These are phyloP conservation scores for Neurospora tetraspora DNA, from an alignment of 495 filamentous ascomycete genomes.

Conservation along the genomic window DNA sequence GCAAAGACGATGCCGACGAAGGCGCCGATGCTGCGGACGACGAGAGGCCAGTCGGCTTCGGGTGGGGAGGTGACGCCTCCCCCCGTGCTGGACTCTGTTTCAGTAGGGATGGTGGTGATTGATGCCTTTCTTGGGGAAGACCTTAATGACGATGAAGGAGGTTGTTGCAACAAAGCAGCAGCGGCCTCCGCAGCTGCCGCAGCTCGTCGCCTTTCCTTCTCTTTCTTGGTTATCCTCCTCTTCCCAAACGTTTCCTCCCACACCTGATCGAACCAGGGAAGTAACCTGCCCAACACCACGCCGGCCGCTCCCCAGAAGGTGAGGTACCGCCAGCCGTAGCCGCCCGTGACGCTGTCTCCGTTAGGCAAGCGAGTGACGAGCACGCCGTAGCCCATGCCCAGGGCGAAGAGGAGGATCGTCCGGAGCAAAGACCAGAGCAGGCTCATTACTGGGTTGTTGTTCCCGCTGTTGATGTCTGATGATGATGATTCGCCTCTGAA, in stretches of 20 bases:
- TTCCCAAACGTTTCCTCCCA: conserved; percentile 32
- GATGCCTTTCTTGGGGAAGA: background rate
- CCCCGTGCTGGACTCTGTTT: background rate
- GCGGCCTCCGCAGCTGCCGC: background rate
- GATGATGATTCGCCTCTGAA: conserved; percentile 12
- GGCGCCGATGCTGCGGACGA: conserved; percentile 78
- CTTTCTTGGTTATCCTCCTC: background rate
- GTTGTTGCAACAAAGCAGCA: background rate
- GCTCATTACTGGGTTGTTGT: background rate
- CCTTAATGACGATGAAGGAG: background rate
- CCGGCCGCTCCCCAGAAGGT: conserved; percentile 74
- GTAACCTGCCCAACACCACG: conserved; percentile 60
- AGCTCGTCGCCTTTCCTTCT: conserved; percentile 8
- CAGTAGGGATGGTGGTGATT: background rate
- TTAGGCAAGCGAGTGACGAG: conserved; percentile 64
- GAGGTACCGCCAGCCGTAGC: conserved; percentile 59
- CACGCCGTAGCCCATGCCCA: conserved; percentile 77
- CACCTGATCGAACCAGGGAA: conserved; percentile 76
- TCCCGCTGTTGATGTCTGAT: conserved; percentile 13
- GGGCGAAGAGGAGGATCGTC: conserved; percentile 58
- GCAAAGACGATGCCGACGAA: conserved; percentile 96
- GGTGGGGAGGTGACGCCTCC: conserved; percentile 7
- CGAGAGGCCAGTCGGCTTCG: conserved; percentile 63
- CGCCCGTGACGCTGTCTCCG: conserved; percentile 1
- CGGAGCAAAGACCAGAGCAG: conserved; percentile 37